phyloP scores from a whole-genome alignment of 2,329 filamentous ascomycete genomes.

The Immersiporthe knoxdaviesiana region DNA sequence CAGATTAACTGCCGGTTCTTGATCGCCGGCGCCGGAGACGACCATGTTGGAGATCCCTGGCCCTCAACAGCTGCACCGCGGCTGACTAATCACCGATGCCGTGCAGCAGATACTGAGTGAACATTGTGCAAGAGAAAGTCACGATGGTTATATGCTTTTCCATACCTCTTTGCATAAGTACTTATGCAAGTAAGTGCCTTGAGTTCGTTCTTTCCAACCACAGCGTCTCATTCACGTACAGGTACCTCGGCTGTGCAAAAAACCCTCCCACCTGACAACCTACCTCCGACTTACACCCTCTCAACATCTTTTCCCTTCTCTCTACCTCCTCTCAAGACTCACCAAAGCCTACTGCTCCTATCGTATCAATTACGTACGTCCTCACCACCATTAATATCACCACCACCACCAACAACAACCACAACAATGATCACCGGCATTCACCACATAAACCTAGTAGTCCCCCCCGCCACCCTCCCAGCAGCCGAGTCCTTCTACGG shows the following conservation, averaged over 20 bases:
- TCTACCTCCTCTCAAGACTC: neutral
- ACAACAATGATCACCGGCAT: slow-evolving; percentile 53
- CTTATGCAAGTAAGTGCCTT: neutral
- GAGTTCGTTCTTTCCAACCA: neutral
- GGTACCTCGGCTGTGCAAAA: neutral
- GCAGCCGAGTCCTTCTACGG: slow-evolving; percentile 59
- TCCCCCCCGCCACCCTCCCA: slow-evolving; percentile 55
- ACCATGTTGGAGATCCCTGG: neutral
- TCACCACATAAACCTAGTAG: slow-evolving; percentile 60
- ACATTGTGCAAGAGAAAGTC: neutral
- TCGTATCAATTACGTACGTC: neutral
- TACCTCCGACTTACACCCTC: neutral
- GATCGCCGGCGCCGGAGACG: neutral
- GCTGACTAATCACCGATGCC: neutral
- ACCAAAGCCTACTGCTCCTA: neutral
- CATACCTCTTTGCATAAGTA: neutral
- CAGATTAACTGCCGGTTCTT: neutral
- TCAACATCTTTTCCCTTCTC: neutral
- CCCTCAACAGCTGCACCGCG: neutral
- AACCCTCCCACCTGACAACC: neutral
- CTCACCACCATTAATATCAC: neutral
- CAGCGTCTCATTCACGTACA: neutral
- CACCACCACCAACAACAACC: neutral
- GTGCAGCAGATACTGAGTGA: neutral
- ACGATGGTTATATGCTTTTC: neutral